Percentiles rank a stretch among this genome's conserved stretches.
These are phyloP conservation scores for Sclerotinia minor DNA, from an alignment of 2,329 filamentous ascomycete species.

Conservation along the genomic window DNA sequence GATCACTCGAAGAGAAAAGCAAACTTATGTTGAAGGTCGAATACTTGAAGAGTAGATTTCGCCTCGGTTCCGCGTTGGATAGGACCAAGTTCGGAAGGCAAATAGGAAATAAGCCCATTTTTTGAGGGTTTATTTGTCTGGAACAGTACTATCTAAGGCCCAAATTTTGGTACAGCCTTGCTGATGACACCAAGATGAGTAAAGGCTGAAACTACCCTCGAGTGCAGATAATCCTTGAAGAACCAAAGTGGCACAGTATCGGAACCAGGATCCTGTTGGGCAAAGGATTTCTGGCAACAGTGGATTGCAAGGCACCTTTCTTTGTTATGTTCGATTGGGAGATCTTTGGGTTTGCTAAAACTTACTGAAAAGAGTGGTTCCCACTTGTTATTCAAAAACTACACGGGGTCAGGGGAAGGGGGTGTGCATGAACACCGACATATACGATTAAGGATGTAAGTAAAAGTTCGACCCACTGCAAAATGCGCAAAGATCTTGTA, in stretches of 20 bases:
- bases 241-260: slow-evolving; percentile 5
- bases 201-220: slow-evolving; percentile 14
- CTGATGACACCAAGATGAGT: slow-evolving; percentile 4
- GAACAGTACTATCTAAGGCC: not conserved
- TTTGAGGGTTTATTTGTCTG: not conserved
- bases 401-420: not conserved
- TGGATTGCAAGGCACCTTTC: not conserved
- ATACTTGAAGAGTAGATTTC: not conserved
- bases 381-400: not conserved
- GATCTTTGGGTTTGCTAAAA: not conserved
- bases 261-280: slow-evolving; percentile 1
- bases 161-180: not conserved
- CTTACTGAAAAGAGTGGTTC: not conserved
- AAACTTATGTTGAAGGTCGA: not conserved
- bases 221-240: slow-evolving; percentile 14
- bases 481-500: not conserved
- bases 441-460: slow-evolving; percentile 3
- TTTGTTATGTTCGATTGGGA: not conserved
- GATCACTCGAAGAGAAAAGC: not conserved
- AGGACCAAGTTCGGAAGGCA: not conserved
- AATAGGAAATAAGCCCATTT: slow-evolving; percentile 20
- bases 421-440: not conserved
- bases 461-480: not conserved
- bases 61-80: not conserved
- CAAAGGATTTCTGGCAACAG: not conserved